phyloP scores from a whole-genome alignment of 257 asterid species.

The Jacaranda copaia region DNA sequence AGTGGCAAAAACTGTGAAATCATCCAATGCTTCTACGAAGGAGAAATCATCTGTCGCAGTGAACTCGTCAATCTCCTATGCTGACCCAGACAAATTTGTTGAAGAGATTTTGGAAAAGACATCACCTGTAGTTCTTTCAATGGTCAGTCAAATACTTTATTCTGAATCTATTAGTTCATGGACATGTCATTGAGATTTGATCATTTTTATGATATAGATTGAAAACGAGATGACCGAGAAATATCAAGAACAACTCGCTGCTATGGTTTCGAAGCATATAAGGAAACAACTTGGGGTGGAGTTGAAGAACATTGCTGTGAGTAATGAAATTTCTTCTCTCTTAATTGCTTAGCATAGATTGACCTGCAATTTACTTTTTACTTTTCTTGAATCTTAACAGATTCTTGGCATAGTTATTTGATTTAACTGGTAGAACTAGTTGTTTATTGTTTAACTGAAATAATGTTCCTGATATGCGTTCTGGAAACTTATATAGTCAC shows the following conservation, averaged over 20 bases:
- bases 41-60: constrained; percentile 49
- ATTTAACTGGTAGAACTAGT: too few relatives aligned
- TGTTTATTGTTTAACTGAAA: too few relatives aligned
- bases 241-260: constrained; percentile 55
- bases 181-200: constrained; percentile 3
- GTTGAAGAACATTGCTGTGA: constrained; percentile 70
- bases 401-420: too few relatives aligned
- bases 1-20: constrained; percentile 54
- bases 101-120: constrained; percentile 74
- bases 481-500: too few relatives aligned
- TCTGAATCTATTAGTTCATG: background rate
- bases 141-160: constrained; percentile 50
- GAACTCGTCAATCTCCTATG: constrained; percentile 42
- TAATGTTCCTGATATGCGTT: too few relatives aligned
- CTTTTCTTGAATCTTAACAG: too few relatives aligned
- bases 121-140: constrained; percentile 55
- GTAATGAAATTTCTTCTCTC: constrained; percentile 32
- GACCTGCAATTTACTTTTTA: too few relatives aligned
- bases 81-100: constrained; percentile 72
- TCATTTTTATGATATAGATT: constrained; percentile 41
- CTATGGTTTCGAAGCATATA: constrained; percentile 45
- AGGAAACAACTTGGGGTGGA: constrained; percentile 61
- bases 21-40: constrained; percentile 50
- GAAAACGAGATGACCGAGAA: constrained; percentile 54
- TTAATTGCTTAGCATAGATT: background rate